Percentiles rank a stretch among this genome's conserved stretches.
phyloP scores from a whole-genome alignment of 441 rosid genomes.

The Bruguiera hainesii region DNA sequence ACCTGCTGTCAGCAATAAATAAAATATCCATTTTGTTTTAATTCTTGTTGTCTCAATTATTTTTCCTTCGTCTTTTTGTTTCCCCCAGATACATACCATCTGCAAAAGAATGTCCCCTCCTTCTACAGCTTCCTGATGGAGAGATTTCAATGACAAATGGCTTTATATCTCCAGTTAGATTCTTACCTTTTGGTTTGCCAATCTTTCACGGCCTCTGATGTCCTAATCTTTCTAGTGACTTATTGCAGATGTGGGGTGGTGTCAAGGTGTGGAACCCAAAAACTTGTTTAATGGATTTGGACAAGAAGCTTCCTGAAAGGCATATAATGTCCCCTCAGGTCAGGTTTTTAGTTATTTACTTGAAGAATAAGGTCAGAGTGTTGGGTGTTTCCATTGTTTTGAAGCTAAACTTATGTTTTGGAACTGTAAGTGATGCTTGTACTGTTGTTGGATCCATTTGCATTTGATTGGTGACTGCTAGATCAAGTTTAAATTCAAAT shows the following conservation, averaged over 20 bases:
- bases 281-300: slow-evolving; percentile 49
- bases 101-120: slow-evolving; percentile 82
- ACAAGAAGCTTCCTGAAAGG: slow-evolving; percentile 34
- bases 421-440: no score
- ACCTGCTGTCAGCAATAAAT: background rate
- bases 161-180: slow-evolving; percentile 90
- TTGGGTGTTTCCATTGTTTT: background rate
- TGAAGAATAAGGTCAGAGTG: background rate
- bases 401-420: no score
- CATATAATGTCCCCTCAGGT: slow-evolving; percentile 62
- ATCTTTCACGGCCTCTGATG: slow-evolving; percentile 6
- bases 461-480: no score
- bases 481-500: no score
- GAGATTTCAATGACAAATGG: slow-evolving; percentile 87
- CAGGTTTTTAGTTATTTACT: slow-evolving; percentile 23
- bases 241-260: slow-evolving; percentile 94
- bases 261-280: slow-evolving; percentile 80
- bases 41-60: slow-evolving; percentile 15
- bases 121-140: slow-evolving; percentile 74
- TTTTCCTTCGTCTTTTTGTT: slow-evolving; percentile 16
- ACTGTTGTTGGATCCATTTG: background rate
- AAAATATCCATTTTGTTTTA: slow-evolving; percentile 1
- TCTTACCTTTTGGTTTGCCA: slow-evolving; percentile 14
- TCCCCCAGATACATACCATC: slow-evolving; percentile 78
- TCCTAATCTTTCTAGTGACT: slow-evolving; percentile 16